These are phyloP conservation scores for Mycena kentingensis DNA, from an alignment of 768 basidiomycete species.

Conservation along the genomic window DNA sequence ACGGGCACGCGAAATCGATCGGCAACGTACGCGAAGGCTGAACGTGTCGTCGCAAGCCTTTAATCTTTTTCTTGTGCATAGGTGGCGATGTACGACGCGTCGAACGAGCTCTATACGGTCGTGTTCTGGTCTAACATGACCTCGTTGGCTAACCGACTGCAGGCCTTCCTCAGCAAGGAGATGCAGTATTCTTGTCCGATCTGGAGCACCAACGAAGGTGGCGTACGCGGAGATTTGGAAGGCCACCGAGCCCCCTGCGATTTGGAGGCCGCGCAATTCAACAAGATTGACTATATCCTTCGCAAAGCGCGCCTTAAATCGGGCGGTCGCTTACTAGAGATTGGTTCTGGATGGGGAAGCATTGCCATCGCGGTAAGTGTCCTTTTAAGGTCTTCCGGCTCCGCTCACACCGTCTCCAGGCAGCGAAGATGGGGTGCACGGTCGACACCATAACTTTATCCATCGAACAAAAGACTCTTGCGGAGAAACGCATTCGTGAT, in stretches of 20 bases:
- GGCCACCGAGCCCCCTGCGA: conserved; percentile 29
- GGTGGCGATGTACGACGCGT: conserved; percentile 62
- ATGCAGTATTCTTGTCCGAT: conserved; percentile 73
- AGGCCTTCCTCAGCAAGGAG: conserved; percentile 58
- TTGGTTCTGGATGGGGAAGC: conserved; percentile 53
- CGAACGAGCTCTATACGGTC: conserved; percentile 60
- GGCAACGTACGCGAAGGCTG: conserved; percentile 40
- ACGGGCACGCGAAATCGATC: conserved; percentile 48
- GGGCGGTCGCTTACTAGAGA: conserved; percentile 49
- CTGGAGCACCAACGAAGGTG: conserved; percentile 58
- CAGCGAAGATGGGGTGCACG: conserved; percentile 39
- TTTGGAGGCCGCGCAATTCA: conserved; percentile 40
- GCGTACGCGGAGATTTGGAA: conserved; percentile 46
- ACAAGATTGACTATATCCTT: conserved; percentile 46
- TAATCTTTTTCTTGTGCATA: background rate
- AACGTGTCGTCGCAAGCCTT: conserved; percentile 39
- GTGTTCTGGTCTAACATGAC: background rate
- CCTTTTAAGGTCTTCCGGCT: background rate
- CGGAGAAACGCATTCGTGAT: conserved; percentile 39
- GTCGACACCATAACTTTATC: conserved; percentile 55
- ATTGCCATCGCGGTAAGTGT: conserved; percentile 38
- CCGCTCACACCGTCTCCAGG: conserved; percentile 27
- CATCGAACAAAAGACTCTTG: conserved; percentile 44
- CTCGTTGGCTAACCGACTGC: background rate
- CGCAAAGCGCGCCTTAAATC: conserved; percentile 42